A percentile compares a stretch with the other conserved stretches of the same genome.
These are phyloP conservation scores for Pyracantha coccinea DNA, from an alignment of 331 rosid species.

Conservation along the genomic window DNA sequence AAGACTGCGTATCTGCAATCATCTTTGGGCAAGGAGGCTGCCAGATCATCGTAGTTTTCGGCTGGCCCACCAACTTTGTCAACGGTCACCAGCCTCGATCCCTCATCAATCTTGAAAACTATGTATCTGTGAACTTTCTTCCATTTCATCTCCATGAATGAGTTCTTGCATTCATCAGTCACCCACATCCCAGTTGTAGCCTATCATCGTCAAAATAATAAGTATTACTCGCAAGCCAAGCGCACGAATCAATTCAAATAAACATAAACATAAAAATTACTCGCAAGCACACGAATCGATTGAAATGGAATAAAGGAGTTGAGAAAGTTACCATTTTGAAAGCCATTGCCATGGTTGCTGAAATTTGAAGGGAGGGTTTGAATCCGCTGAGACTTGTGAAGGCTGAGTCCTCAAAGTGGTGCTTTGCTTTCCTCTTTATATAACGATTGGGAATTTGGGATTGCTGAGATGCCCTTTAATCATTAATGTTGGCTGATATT, in stretches of 20 bases:
- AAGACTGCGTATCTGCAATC: conserved; percentile 96
- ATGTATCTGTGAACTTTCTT: conserved; percentile 88
- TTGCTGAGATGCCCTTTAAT: conserved; percentile 20
- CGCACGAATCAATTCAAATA: background rate
- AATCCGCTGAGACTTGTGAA: background rate
- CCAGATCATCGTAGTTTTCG: conserved; percentile 75
- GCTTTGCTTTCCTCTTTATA: conserved; percentile 26
- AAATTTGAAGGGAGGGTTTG: background rate
- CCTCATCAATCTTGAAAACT: conserved; percentile 94
- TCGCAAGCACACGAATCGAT: background rate
- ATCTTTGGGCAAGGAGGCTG: conserved; percentile 78
- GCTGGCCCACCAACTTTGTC: conserved; percentile 95
- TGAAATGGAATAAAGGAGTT: background rate
- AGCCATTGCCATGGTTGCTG: conserved; percentile 93
- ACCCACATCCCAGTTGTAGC: conserved; percentile 99
- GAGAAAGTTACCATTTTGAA: conserved; percentile 75
- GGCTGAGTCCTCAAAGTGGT: background rate
- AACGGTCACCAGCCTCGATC: conserved; percentile 74
- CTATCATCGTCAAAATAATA: conserved; percentile 15
- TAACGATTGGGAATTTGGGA: background rate
- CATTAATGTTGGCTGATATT: conserved; percentile 17
- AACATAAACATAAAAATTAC: background rate
- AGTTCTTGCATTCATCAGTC: conserved; percentile 93
- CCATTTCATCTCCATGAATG: conserved; percentile 99
- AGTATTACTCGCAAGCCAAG: background rate